Base-by-base conservation (phyloP, 1,139 yeast species). In the Yamadazyma triangularis region DNA sequence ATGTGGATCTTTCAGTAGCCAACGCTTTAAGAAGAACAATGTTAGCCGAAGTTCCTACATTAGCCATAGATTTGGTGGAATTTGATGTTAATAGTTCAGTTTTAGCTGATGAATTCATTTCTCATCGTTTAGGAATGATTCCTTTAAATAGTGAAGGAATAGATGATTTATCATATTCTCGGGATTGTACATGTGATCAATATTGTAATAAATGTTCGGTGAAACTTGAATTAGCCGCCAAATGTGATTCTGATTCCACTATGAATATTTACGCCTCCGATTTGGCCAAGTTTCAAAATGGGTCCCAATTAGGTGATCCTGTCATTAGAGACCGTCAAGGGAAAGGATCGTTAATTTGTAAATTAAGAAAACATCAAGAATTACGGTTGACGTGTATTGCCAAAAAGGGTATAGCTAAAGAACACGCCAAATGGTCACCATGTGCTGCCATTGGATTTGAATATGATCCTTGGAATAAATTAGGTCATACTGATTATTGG, bases 391-490 rank as follows among this genome's bases (percentile, higher is more conserved):
- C 84, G 41, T 91, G 99, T 61, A 84, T 91, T 41, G 98, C 99
- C 33, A 91, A 93, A 58, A 91, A 91, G 64, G 98, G 99, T 26
- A 91, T 93, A 39, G 89, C 97, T 26, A 91, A 93, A 57, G 99
- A 91, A 56, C 99, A 91, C 53, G 96, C 98, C 31, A 91, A 91
- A 53, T 91, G 98, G 98, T 82, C 94, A 5, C 96, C 98, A 2
- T 85, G 95, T 46, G 75, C 96, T 0, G 98, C 98, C n/a, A 74
- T 93, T 34, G 97, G 95, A 15, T 91, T 91, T 51, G 99, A 91
- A 60, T 91, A 91, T 52, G 99, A 91, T 53, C 99, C 99, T n/a
- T 91, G 96, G 95, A 91, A 91, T 60, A 93, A 91, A 61, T 71
- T 93, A 47, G 82, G 83, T 51, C 98, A 91, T 55, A 91, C 98